Evolutionary conservation across 2,329 filamentous ascomycete genomes (phyloP).

Genomic region (Penicillium sp.): DNA sequence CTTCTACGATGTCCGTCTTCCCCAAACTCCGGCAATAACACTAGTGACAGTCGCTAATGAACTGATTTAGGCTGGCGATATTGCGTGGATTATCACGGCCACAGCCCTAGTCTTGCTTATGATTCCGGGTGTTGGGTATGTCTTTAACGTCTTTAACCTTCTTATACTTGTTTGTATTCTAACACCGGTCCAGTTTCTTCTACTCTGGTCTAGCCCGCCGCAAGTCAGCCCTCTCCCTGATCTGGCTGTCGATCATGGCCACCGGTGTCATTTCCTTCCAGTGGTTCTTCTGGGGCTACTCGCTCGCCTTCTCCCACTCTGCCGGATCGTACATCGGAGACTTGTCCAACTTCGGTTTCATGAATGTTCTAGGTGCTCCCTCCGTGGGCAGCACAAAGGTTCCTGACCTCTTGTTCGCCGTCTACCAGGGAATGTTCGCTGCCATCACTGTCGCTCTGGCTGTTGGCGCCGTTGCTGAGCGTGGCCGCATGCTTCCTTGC

Average conservation of each 20-base stretch:
- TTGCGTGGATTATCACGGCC: conserved; percentile 74
- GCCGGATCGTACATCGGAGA: conserved; percentile 74
- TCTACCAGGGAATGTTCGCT: conserved; percentile 62
- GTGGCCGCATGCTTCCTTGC: conserved; percentile 82
- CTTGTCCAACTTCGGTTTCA: conserved; percentile 74
- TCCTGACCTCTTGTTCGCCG: conserved; percentile 77
- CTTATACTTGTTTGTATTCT: too few relatives aligned
- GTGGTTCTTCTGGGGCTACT: conserved; percentile 96
- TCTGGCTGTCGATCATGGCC: conserved; percentile 81
- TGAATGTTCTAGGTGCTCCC: conserved; percentile 67
- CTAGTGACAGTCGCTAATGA: background rate
- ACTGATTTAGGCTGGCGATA: conserved; percentile 64
- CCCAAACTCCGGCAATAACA: background rate
- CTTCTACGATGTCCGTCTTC: conserved; percentile 60
- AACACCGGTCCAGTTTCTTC: conserved; percentile 82
- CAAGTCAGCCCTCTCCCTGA: conserved; percentile 81
- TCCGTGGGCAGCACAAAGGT: conserved; percentile 70
- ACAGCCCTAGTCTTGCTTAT: conserved; percentile 82
- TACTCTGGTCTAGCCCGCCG: conserved; percentile 85
- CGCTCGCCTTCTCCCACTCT: conserved; percentile 73
- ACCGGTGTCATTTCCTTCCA: conserved; percentile 78
- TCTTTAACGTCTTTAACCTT: conserved; percentile 5
- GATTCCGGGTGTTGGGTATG: conserved; percentile 79
- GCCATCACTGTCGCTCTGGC: conserved; percentile 82
- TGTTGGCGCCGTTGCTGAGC: conserved; percentile 78